A percentile compares a stretch with the other conserved stretches of the same genome.
Evolutionary conservation across 192 early-diverging fungal genomes (phyloP).

Genomic region (Entomortierella parvispora): DNA sequence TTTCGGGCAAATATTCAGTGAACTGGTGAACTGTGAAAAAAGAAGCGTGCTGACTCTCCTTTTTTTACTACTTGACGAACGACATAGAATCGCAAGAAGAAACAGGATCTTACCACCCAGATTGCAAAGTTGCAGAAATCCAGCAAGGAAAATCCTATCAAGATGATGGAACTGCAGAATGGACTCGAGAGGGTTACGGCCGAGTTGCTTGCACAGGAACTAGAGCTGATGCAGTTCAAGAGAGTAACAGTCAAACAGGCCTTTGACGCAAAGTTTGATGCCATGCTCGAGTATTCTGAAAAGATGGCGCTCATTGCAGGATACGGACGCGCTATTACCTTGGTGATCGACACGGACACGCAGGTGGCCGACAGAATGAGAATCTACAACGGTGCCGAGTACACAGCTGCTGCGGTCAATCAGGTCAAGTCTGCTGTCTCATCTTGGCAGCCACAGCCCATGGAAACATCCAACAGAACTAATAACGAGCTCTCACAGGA

Average conservation of each 20-base stretch:
- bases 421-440: conserved; percentile 30
- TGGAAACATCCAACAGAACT: conserved; percentile 8
- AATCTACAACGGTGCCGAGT: conserved; percentile 37
- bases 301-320: conserved; percentile 54
- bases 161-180: conserved; percentile 51
- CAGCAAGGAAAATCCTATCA: conserved; percentile 51
- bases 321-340: conserved; percentile 47
- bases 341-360: conserved; percentile 37
- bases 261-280: conserved; percentile 41
- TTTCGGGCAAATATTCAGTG: no score
- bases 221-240: conserved; percentile 51
- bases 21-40: no score
- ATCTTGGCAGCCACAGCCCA: conserved; percentile 31
- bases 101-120: conserved; percentile 34
- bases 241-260: conserved; percentile 47
- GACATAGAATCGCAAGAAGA: conserved; percentile 46
- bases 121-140: conserved; percentile 42
- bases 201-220: conserved; percentile 32
- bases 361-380: conserved; percentile 46
- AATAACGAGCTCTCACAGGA: conserved; percentile 18
- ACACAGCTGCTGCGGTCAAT: conserved; percentile 27
- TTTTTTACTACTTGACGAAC: background rate
- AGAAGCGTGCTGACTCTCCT: no score
- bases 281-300: conserved; percentile 53
- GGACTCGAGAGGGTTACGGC: conserved; percentile 37